phyloP scores from a whole-genome alignment of 2,329 filamentous ascomycete species.

The Pseudocercospora pini-densiflorae region DNA sequence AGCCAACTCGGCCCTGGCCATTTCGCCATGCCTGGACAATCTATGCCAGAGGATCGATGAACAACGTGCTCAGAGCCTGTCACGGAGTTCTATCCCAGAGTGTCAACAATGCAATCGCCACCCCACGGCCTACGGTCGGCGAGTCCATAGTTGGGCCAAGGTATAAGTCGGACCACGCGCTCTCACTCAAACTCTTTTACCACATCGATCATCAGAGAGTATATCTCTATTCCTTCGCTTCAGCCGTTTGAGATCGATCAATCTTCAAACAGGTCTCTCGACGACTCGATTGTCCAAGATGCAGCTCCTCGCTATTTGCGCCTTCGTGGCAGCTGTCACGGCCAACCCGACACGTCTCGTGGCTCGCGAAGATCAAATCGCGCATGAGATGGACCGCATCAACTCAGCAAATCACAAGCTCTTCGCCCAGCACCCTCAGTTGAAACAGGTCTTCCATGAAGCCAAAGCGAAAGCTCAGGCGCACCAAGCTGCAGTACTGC shows the following conservation, averaged over 20 bases:
- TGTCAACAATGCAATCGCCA: background rate
- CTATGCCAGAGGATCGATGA: no score
- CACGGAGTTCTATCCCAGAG: no score
- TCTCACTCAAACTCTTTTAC: background rate
- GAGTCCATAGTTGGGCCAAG: no score
- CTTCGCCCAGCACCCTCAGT: background rate
- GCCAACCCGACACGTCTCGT: background rate
- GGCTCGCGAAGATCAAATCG: background rate
- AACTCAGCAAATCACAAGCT: background rate
- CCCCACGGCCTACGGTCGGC: background rate
- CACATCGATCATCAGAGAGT: background rate
- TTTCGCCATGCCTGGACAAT: background rate
- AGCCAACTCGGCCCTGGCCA: background rate
- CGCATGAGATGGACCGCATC: background rate
- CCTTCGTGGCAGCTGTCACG: background rate
- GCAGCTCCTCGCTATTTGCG: background rate
- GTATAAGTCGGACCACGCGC: background rate
- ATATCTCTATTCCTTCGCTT: background rate
- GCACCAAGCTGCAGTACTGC: background rate
- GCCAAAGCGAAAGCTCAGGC: background rate
- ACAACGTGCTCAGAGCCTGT: no score
- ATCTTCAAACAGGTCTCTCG: background rate
- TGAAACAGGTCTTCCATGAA: background rate
- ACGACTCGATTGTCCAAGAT: background rate
- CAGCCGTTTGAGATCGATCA: background rate